A percentile compares a stretch with the other conserved stretches of the same genome.
Conservation (phyloP, 2,329 filamentous ascomycete species). For the Fonsecaea pugnacius region DNA sequence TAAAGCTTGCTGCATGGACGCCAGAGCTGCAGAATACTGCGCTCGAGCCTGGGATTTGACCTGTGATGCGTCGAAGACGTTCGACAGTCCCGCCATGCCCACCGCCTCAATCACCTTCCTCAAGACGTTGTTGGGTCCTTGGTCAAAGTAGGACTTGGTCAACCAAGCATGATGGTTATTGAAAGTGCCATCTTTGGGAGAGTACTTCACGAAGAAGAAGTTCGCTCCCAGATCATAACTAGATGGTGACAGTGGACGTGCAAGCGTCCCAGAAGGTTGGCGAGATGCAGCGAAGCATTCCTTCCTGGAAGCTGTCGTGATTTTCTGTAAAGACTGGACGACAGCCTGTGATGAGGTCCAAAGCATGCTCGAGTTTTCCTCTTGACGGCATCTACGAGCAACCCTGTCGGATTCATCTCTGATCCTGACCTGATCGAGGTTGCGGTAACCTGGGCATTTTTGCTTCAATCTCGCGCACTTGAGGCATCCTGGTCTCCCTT, state of each 20-base stretch:
- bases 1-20: slow-evolving; percentile 56
- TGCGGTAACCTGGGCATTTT: slow-evolving; percentile 18
- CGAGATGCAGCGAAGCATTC: not conserved
- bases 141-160: slow-evolving; percentile 7
- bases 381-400: not conserved
- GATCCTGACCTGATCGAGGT: slow-evolving; percentile 15
- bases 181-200: slow-evolving; percentile 17
- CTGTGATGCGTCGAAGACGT: slow-evolving; percentile 4
- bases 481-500: slow-evolving; percentile 14
- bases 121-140: slow-evolving; percentile 7
- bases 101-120: slow-evolving; percentile 17
- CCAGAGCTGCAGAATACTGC: slow-evolving; percentile 42
- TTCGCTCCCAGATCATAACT: slow-evolving; percentile 12
- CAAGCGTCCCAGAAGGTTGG: not conserved
- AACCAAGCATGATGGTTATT: slow-evolving; percentile 19
- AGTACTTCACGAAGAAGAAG: slow-evolving; percentile 24
- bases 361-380: not conserved
- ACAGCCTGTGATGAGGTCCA: not conserved
- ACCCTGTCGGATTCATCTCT: slow-evolving; percentile 16
- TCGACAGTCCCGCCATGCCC: slow-evolving; percentile 17
- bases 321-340: not conserved
- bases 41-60: slow-evolving; percentile 11
- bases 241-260: not conserved
- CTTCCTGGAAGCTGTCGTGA: not conserved
- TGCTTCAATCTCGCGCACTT: slow-evolving; percentile 18